Conservation (phyloP, 345 rosid genomes). For the Erysimum cheiranthoides region DNA sequence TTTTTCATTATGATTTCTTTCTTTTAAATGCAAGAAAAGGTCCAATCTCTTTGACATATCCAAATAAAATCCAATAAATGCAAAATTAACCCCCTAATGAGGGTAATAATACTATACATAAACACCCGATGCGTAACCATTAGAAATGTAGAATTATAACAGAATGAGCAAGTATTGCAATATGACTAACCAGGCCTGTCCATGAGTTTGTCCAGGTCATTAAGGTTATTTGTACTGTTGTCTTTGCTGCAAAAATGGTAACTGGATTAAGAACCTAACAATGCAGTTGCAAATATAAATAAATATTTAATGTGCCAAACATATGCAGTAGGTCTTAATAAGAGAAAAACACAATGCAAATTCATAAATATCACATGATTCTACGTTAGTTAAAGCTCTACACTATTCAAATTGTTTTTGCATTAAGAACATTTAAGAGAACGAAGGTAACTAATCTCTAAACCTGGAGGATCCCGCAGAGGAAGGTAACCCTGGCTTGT, state of each 20-base stretch:
- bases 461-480: conserved; percentile 74
- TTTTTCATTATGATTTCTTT: background rate
- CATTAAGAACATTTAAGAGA: background rate
- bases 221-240: conserved; percentile 28
- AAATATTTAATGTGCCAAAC: conserved; percentile 13
- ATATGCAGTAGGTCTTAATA: background rate
- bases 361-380: background rate
- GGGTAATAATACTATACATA: background rate
- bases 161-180: conserved; percentile 5
- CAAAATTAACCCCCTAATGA: background rate
- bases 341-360: background rate
- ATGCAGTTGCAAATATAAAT: conserved; percentile 19
- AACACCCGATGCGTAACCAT: conserved; percentile 6
- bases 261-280: conserved; percentile 9
- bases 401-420: background rate
- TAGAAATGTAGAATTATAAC: background rate
- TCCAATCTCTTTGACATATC: conserved; percentile 16
- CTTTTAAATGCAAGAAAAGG: background rate
- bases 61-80: background rate
- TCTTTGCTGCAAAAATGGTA: conserved; percentile 40
- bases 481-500: conserved; percentile 61
- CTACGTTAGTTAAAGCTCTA: background rate
- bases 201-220: conserved; percentile 25
- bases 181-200: conserved; percentile 45
- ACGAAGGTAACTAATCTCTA: conserved; percentile 27